Percentiles rank a stretch among this genome's conserved stretches.
These are phyloP conservation scores for Triticum urartu DNA, from an alignment of 176 grass and related monocot genomes.

Conservation along the genomic window DNA sequence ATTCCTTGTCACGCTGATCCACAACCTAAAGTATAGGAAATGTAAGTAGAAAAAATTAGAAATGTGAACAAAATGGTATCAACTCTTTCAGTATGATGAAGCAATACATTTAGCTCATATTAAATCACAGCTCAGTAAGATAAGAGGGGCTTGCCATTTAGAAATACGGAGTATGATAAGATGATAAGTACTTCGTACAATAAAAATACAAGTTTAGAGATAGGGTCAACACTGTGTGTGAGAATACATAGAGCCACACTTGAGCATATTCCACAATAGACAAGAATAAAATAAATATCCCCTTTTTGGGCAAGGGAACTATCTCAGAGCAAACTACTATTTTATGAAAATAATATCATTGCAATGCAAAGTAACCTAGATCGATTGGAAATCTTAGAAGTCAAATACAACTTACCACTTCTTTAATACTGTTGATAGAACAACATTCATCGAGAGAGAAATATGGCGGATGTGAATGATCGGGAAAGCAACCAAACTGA, in stretches of 20 bases:
- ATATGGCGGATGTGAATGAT: conserved; percentile 59
- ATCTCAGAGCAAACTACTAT: too few relatives aligned
- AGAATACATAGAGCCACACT: background rate
- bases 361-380: too few relatives aligned
- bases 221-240: background rate
- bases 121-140: background rate
- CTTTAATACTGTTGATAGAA: conserved; percentile 57
- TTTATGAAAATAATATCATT: too few relatives aligned
- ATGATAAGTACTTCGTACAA: too few relatives aligned
- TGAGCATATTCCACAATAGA: too few relatives aligned
- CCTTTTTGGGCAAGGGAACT: too few relatives aligned
- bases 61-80: conserved; percentile 8
- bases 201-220: background rate
- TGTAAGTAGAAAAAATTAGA: background rate
- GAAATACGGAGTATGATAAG: too few relatives aligned
- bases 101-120: background rate
- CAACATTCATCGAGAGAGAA: conserved; percentile 66
- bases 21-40: conserved; percentile 57
- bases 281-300: too few relatives aligned
- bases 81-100: background rate
- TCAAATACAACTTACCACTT: conserved; percentile 67
- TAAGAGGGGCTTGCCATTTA: too few relatives aligned
- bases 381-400: conserved; percentile 14
- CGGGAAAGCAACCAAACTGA: conserved; percentile 59
- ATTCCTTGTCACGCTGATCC: conserved; percentile 45